phyloP scores from a whole-genome alignment of 179 eudicot species.

The Gypsophila paniculata region DNA sequence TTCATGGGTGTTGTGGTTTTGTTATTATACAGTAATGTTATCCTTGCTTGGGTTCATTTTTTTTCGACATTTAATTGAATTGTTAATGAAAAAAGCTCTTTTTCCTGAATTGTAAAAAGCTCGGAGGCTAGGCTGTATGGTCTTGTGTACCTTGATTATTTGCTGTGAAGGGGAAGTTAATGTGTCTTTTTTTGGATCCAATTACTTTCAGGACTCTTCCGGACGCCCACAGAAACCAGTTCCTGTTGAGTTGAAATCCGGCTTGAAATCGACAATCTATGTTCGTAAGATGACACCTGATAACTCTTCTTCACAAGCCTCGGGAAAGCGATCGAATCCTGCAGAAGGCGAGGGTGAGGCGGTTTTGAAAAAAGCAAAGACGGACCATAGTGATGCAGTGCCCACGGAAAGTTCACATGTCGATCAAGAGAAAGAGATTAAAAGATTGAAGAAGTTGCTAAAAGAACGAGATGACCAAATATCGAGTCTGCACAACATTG shows the following conservation, averaged over 20 bases:
- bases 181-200: not conserved
- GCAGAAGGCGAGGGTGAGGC: constrained; percentile 29
- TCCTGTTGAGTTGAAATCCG: constrained; percentile 41
- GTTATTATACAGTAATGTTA: not conserved
- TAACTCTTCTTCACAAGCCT: constrained; percentile 22
- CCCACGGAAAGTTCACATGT: constrained; percentile 29
- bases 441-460: constrained; percentile 55
- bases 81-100: not conserved
- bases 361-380: constrained; percentile 48
- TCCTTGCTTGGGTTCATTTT: not conserved
- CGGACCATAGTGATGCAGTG: constrained; percentile 27
- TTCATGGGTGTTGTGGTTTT: not conserved
- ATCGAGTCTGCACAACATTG: constrained; percentile 56
- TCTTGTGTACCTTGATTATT: not conserved
- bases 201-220: constrained; percentile 49
- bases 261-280: constrained; percentile 43
- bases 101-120: not conserved
- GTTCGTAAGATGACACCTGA: constrained; percentile 57
- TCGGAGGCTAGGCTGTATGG: not conserved
- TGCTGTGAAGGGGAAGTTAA: constrained; percentile 9
- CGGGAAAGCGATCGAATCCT: constrained; percentile 53
- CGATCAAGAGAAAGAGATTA: constrained; percentile 54
- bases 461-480: constrained; percentile 61
- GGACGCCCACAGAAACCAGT: constrained; percentile 64
- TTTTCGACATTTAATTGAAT: not conserved